These are phyloP conservation scores for Erysiphe pulchra DNA, from an alignment of 2,329 filamentous ascomycete genomes.

Conservation along the genomic window DNA sequence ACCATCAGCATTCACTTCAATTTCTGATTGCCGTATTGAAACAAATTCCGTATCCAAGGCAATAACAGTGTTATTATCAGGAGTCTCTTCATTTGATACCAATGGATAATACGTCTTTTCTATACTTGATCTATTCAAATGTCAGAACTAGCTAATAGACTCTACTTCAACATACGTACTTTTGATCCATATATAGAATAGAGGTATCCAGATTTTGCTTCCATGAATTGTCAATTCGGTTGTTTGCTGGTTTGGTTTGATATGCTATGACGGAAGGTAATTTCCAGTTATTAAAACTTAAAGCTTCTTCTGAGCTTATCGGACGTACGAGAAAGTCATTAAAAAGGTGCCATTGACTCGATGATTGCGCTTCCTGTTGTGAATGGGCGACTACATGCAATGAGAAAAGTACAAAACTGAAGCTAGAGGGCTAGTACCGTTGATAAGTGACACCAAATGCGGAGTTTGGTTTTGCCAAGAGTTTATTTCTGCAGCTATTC, in stretches of 20 bases:
- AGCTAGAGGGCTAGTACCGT: conserved; percentile 26
- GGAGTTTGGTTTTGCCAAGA: conserved; percentile 63
- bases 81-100: conserved; percentile 32
- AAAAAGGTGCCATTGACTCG: conserved; percentile 78
- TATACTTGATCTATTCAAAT: neutral
- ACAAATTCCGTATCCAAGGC: conserved; percentile 96
- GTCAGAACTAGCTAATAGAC: conserved; percentile 1
- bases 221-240: conserved; percentile 68
- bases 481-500: conserved; percentile 74
- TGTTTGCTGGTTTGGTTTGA: conserved; percentile 58
- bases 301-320: conserved; percentile 55
- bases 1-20: conserved; percentile 87
- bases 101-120: conserved; percentile 34
- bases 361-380: conserved; percentile 27
- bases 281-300: conserved; percentile 90
- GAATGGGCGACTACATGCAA: conserved; percentile 33
- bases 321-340: conserved; percentile 86
- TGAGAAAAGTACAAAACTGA: conserved; percentile 2
- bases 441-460: conserved; percentile 76
- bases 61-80: conserved; percentile 46
- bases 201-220: conserved; percentile 62
- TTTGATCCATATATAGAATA: conserved; percentile 49
- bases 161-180: conserved; percentile 16
- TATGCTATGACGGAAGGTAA: conserved; percentile 68
- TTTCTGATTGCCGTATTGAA: conserved; percentile 72